phyloP scores from a whole-genome alignment of 2,329 filamentous ascomycete genomes.

The Beauveria scarabaeidicola region DNA sequence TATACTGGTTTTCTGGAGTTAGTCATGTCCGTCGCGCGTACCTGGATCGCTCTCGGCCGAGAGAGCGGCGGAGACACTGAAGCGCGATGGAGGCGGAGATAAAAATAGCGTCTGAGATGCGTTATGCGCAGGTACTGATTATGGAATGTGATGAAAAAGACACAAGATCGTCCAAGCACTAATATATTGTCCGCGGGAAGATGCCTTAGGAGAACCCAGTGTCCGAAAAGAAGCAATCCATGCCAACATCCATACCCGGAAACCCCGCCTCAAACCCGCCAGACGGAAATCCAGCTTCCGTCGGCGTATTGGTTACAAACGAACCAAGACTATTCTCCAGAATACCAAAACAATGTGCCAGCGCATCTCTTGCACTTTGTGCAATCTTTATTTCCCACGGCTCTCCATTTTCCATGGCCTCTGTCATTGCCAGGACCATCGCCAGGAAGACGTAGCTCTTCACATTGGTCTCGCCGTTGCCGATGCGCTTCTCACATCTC shows the following conservation, averaged over 20 bases:
- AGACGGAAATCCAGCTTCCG: background rate
- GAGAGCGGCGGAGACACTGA: background rate
- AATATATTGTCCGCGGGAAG: background rate
- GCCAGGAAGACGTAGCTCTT: conserved; percentile 32
- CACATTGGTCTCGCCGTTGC: conserved; percentile 34
- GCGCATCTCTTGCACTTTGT: conserved; percentile 24
- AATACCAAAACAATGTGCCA: conserved; percentile 23
- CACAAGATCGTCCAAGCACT: background rate
- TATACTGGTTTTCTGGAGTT: background rate
- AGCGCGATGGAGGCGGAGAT: background rate
- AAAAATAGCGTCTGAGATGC: background rate
- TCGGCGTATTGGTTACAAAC: conserved; percentile 1
- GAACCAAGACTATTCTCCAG: conserved; percentile 15
- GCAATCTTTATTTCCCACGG: conserved; percentile 21
- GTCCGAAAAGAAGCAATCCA: conserved; percentile 7
- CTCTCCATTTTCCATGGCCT: conserved; percentile 22
- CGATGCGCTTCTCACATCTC: conserved; percentile 19
- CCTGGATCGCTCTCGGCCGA: conserved; percentile 3
- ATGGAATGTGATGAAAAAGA: too few relatives aligned
- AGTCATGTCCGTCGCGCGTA: background rate
- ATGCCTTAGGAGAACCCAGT: background rate
- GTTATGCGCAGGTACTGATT: too few relatives aligned
- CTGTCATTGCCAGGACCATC: conserved; percentile 31
- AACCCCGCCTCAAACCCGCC: background rate
- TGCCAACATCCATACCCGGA: conserved; percentile 1